Conservation (phyloP, 2,329 filamentous ascomycete species). For the Hysterium pulicare region DNA sequence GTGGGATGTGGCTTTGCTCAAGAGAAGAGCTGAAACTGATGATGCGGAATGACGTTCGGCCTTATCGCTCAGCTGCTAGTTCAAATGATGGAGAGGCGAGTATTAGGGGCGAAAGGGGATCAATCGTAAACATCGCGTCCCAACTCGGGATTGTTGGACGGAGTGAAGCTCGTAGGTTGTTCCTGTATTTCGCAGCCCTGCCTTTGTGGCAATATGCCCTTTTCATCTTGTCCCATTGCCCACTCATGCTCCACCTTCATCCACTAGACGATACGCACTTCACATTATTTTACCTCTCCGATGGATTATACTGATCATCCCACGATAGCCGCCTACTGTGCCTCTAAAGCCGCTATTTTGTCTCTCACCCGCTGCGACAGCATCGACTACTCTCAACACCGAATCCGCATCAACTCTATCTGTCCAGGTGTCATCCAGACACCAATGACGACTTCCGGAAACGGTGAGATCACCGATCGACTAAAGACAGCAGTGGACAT, state of each 20-base stretch:
- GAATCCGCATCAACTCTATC: constrained; percentile 56
- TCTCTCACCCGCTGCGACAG: constrained; percentile 53
- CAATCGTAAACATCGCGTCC: constrained; percentile 53
- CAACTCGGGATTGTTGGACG: constrained; percentile 44
- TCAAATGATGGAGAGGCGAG: constrained; percentile 12
- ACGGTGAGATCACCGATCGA: constrained; percentile 20
- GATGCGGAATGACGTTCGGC: constrained; percentile 48
- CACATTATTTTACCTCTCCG: not conserved
- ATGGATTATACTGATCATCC: no score
- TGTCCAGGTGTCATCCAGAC: constrained; percentile 49
- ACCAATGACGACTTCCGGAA: constrained; percentile 14
- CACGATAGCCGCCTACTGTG: constrained; percentile 54
- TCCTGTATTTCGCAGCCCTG: no score
- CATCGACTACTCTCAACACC: constrained; percentile 48
- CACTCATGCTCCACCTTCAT: not conserved
- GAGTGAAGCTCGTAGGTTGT: not conserved
- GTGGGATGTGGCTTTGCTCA: constrained; percentile 57
- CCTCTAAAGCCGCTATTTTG: constrained; percentile 55
- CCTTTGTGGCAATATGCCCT: no score
- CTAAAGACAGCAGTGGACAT: constrained; percentile 34
- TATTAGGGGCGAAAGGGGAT: constrained; percentile 26
- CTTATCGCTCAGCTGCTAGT: constrained; percentile 24
- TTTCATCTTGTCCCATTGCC: not conserved
- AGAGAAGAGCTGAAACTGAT: constrained; percentile 51
- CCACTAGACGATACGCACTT: not conserved